phyloP scores from a whole-genome alignment of 140 eudicot species.

The Ambrosia hybrid region DNA sequence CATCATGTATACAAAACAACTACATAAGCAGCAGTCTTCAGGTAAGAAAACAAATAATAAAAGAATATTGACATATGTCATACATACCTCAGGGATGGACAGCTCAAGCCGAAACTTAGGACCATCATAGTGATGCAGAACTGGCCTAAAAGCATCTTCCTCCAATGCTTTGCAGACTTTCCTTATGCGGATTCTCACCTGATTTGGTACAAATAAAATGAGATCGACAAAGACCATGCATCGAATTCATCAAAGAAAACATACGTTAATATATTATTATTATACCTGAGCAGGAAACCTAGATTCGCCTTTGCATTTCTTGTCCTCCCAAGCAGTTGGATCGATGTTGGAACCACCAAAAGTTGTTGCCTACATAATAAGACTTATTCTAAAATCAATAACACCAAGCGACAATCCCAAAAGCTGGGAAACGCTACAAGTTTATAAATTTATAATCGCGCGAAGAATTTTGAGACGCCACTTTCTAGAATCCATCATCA shows the following conservation, averaged over 20 bases:
- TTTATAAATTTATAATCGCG: neutral
- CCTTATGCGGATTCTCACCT: conserved; percentile 90
- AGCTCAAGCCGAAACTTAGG: conserved; percentile 98
- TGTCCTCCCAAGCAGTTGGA: conserved; percentile 99
- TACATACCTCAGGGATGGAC: conserved; percentile 84
- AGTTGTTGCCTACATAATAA: conserved; percentile 60
- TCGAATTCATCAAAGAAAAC: neutral
- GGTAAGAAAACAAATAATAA: conserved; percentile 4
- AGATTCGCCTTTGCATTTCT: conserved; percentile 98
- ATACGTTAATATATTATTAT: neutral
- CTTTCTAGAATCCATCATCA: conserved; percentile 3
- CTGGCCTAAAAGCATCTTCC: conserved; percentile 99
- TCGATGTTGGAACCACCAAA: conserved; percentile 99
- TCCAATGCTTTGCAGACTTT: conserved; percentile 91
- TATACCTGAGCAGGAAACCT: conserved; percentile 98
- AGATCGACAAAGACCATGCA: conserved; percentile 1
- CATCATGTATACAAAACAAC: neutral
- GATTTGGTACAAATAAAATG: neutral
- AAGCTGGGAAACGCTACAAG: neutral
- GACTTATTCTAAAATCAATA: neutral
- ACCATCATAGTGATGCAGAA: conserved; percentile 98
- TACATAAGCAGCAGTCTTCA: neutral
- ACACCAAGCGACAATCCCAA: neutral
- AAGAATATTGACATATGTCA: neutral
- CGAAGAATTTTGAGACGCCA: neutral